phyloP scores from a whole-genome alignment of 768 basidiomycete species.

The Suillus americanus region DNA sequence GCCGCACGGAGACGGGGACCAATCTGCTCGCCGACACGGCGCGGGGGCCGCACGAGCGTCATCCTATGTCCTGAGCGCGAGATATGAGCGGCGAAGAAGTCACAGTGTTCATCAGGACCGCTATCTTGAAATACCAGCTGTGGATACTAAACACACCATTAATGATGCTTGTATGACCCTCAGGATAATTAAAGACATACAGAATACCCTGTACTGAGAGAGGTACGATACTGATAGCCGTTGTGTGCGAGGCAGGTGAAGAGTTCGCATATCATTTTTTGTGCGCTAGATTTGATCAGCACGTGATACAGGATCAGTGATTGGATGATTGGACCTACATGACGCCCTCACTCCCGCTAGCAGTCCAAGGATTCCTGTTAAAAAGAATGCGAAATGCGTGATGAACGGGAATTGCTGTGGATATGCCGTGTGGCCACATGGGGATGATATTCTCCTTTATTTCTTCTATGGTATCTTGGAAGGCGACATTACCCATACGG shows the following conservation, averaged over 20 bases:
- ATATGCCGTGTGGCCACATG: constrained; percentile 69
- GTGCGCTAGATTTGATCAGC: constrained; percentile 42
- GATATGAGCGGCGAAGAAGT: constrained; percentile 68
- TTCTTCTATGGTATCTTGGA: constrained; percentile 59
- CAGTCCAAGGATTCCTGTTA: constrained; percentile 65
- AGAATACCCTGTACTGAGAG: constrained; percentile 54
- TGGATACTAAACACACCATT: constrained; percentile 43
- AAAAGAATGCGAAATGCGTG: constrained; percentile 63
- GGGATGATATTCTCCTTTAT: constrained; percentile 55
- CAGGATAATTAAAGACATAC: constrained; percentile 35
- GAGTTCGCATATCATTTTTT: constrained; percentile 57
- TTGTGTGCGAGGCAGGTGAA: constrained; percentile 60
- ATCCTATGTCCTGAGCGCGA: constrained; percentile 60
- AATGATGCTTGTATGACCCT: constrained; percentile 8
- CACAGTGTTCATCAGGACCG: constrained; percentile 44
- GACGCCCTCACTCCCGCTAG: constrained; percentile 50
- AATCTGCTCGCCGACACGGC: constrained; percentile 36
- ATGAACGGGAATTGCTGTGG: constrained; percentile 24
- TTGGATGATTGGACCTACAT: constrained; percentile 39
- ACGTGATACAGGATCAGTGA: not conserved
- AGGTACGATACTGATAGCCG: constrained; percentile 69
- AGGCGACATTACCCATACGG: constrained; percentile 41
- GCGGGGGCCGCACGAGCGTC: constrained; percentile 42
- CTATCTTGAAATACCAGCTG: constrained; percentile 67
- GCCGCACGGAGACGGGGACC: constrained; percentile 37